Percentiles rank a stretch among this genome's conserved stretches.
Evolutionary conservation across 2,329 filamentous ascomycete genomes (phyloP).

Genomic region (Allantophomopsis cytisporea): DNA sequence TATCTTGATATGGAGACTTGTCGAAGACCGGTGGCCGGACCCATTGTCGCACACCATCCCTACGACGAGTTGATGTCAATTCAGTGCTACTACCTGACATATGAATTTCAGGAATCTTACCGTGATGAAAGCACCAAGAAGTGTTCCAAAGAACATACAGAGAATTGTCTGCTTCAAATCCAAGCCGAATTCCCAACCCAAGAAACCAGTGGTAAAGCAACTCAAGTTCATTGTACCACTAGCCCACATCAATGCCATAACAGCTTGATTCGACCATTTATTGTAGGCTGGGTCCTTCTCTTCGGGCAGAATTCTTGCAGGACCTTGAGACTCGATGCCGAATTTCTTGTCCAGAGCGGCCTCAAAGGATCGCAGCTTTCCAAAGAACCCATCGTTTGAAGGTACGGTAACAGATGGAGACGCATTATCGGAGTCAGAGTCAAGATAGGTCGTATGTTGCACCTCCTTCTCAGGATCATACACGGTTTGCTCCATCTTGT

Average conservation of each 20-base stretch:
- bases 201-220: constrained; percentile 35
- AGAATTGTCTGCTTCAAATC: constrained; percentile 27
- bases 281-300: constrained; percentile 22
- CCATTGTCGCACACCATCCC: constrained; percentile 35
- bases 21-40: constrained; percentile 32
- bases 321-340: constrained; percentile 32
- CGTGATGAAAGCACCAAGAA: constrained; percentile 28
- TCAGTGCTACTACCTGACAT: not conserved
- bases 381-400: constrained; percentile 15
- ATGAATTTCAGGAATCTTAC: constrained; percentile 5
- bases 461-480: no score
- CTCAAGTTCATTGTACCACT: constrained; percentile 34
- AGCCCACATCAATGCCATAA: constrained; percentile 38
- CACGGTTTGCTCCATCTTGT: no score
- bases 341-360: constrained; percentile 28
- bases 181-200: constrained; percentile 33
- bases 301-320: constrained; percentile 29
- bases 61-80: constrained; percentile 2
- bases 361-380: constrained; percentile 25
- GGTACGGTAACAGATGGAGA: no score
- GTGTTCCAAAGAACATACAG: constrained; percentile 29
- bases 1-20: constrained; percentile 35
- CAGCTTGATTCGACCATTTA: constrained; percentile 25
- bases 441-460: no score
- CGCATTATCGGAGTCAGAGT: no score